These are phyloP conservation scores for Acanthamoeba quina DNA, from an alignment of 208 protist genomes.

Conservation along the genomic window DNA sequence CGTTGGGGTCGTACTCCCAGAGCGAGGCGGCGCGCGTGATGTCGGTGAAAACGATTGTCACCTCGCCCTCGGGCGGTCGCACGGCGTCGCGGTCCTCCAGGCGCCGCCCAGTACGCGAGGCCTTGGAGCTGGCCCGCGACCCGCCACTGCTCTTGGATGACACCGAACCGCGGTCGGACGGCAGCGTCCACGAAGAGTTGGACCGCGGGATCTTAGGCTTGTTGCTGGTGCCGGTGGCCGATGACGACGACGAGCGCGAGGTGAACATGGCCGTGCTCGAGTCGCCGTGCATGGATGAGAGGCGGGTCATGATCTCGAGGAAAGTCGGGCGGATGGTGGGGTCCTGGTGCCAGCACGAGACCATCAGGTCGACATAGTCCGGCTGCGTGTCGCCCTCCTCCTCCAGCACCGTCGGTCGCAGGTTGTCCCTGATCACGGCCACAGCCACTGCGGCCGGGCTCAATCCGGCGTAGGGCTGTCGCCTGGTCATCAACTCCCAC, in stretches of 20 bases:
- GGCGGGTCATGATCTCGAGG: not conserved
- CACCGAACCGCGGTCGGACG: slow-evolving; percentile 15
- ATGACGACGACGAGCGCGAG: not conserved
- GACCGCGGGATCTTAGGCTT: slow-evolving; percentile 38
- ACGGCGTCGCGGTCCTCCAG: too few relatives aligned
- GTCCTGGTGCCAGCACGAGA: not conserved
- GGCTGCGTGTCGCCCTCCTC: not conserved
- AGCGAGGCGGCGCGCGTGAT: not conserved
- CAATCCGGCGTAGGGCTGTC: not conserved
- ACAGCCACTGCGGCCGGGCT: slow-evolving; percentile 61
- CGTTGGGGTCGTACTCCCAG: not conserved
- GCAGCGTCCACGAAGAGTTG: slow-evolving; percentile 13
- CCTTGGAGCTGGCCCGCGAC: too few relatives aligned
- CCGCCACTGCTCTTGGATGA: not conserved
- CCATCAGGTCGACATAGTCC: slow-evolving; percentile 20
- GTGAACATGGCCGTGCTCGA: not conserved
- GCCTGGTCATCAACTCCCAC: slow-evolving; percentile 26
- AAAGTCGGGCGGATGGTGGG: not conserved
- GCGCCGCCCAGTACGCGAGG: not conserved
- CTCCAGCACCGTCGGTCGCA: not conserved
- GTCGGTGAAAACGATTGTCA: slow-evolving; percentile 7
- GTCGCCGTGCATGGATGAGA: not conserved
- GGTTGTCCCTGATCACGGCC: not conserved
- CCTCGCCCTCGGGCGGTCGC: not conserved
- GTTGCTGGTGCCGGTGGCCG: not conserved